Conservation (phyloP, 2,329 filamentous ascomycete species). For the Acrocalymma vagum region DNA sequence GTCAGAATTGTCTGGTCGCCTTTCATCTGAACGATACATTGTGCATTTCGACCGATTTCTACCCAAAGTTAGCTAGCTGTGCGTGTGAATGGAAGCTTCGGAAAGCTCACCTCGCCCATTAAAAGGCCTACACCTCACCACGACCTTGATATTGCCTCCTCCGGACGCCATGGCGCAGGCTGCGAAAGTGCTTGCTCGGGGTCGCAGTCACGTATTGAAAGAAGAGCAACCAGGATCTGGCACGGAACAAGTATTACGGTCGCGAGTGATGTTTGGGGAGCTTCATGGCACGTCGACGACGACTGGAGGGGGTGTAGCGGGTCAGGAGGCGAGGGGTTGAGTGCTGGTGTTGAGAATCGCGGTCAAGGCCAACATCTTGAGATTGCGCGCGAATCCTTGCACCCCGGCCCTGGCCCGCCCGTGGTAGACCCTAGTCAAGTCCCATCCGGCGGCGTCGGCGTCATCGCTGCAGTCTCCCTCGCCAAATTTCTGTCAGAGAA, state of each 20-base stretch:
- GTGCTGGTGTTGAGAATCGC: conserved; percentile 31
- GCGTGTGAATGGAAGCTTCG: too few relatives aligned
- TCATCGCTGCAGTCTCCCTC: too few relatives aligned
- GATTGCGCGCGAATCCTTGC: conserved; percentile 38
- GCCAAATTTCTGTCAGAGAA: conserved; percentile 6
- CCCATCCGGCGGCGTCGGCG: conserved; percentile 16
- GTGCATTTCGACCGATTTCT: conserved; percentile 91
- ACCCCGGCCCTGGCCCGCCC: conserved; percentile 13
- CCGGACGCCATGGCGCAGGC: conserved; percentile 69
- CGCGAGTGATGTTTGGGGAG: conserved; percentile 32
- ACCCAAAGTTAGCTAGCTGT: conserved; percentile 29
- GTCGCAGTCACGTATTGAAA: conserved; percentile 11
- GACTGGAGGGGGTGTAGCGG: conserved; percentile 8
- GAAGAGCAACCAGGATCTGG: conserved; percentile 23
- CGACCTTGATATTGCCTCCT: conserved; percentile 99
- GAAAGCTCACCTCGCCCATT: conserved; percentile 80
- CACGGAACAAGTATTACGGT: conserved; percentile 19
- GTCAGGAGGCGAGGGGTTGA: conserved; percentile 33
- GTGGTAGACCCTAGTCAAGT: conserved; percentile 13
- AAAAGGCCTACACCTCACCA: conserved; percentile 95
- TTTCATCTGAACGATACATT: conserved; percentile 98
- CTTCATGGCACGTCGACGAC: conserved; percentile 37
- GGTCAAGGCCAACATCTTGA: conserved; percentile 25
- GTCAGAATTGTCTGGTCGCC: conserved; percentile 87
- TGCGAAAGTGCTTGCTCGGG: conserved; percentile 8